Conservation (phyloP, 371 early-diverging fungal species). For the Choanephora cucurbitarum region DNA sequence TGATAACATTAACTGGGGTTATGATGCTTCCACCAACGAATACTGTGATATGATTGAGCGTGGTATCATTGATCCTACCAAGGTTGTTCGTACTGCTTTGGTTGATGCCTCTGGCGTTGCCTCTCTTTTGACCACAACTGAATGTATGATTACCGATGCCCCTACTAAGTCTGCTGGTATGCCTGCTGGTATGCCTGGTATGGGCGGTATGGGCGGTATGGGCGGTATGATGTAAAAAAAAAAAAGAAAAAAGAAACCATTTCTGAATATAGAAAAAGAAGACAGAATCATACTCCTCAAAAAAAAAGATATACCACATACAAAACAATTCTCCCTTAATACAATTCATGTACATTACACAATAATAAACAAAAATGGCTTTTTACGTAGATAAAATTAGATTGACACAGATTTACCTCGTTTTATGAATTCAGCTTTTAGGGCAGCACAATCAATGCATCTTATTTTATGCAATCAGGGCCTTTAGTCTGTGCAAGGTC, state of each 20-base stretch:
- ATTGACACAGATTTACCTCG: no score
- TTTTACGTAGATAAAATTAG: no score
- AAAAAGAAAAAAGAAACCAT: constrained; percentile 19
- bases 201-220: constrained; percentile 44
- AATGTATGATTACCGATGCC: constrained; percentile 96
- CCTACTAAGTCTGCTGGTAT: constrained; percentile 48
- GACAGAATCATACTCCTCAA: no score
- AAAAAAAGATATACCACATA: constrained; percentile 29
- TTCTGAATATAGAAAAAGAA: no score
- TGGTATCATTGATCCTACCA: constrained; percentile 97
- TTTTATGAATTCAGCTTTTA: no score
- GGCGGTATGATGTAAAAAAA: constrained; percentile 34
- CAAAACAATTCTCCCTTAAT: constrained; percentile 10
- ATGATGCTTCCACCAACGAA: constrained; percentile 88
- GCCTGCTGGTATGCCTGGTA: constrained; percentile 51
- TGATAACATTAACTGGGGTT: constrained; percentile 88
- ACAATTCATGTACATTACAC: background rate
- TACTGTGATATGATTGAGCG: constrained; percentile 94
- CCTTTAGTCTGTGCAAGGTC: background rate
- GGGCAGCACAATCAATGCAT: background rate
- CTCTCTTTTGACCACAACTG: constrained; percentile 93
- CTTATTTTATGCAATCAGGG: background rate
- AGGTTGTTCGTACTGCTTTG: constrained; percentile 96
- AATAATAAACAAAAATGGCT: constrained; percentile 1
- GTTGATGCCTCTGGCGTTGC: constrained; percentile 96